A percentile compares a stretch with the other conserved stretches of the same genome.
Conservation (phyloP, 257 asterid genomes). For the Cordia subcordata region DNA sequence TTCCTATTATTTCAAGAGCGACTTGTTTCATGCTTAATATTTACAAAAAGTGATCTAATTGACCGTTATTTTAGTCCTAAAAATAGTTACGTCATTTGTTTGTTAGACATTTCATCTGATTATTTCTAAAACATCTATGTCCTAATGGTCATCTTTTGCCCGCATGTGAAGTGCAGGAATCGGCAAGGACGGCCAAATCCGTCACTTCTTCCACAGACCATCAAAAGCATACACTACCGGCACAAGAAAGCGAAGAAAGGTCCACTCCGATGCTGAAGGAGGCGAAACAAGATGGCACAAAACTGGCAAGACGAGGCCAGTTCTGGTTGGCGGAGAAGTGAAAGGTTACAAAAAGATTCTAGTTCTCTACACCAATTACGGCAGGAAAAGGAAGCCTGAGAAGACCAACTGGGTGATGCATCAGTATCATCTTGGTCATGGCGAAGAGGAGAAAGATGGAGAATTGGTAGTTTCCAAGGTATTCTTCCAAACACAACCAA, state of each 20-base stretch:
- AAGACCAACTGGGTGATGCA: slow-evolving; percentile 8
- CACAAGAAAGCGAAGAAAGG: slow-evolving; percentile 57
- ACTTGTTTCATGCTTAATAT: too few relatives aligned
- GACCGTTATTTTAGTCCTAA: too few relatives aligned
- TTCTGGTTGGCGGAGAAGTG: slow-evolving; percentile 22
- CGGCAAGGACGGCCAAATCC: slow-evolving; percentile 61
- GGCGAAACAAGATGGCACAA: slow-evolving; percentile 79
- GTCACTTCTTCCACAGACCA: slow-evolving; percentile 72
- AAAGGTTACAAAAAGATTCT: slow-evolving; percentile 63
- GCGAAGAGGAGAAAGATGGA: slow-evolving; percentile 1
- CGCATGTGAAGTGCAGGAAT: slow-evolving; percentile 30
- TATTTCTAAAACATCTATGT: too few relatives aligned
- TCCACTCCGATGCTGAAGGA: slow-evolving; percentile 50
- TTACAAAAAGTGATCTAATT: too few relatives aligned
- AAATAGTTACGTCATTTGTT: too few relatives aligned
- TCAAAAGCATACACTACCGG: slow-evolving; percentile 75
- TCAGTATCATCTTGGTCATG: slow-evolving; percentile 1
- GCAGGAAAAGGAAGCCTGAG: slow-evolving; percentile 8
- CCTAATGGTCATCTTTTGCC: background rate
- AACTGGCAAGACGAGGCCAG: slow-evolving; percentile 58
- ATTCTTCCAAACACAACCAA: slow-evolving; percentile 1
- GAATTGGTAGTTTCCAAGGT: slow-evolving; percentile 1
- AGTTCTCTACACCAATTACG: slow-evolving; percentile 69
- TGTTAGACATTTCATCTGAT: too few relatives aligned
- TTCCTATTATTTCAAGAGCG: too few relatives aligned